Conservation (phyloP, 2,329 filamentous ascomycete genomes). For the Ceratocystis diversiconidia region DNA sequence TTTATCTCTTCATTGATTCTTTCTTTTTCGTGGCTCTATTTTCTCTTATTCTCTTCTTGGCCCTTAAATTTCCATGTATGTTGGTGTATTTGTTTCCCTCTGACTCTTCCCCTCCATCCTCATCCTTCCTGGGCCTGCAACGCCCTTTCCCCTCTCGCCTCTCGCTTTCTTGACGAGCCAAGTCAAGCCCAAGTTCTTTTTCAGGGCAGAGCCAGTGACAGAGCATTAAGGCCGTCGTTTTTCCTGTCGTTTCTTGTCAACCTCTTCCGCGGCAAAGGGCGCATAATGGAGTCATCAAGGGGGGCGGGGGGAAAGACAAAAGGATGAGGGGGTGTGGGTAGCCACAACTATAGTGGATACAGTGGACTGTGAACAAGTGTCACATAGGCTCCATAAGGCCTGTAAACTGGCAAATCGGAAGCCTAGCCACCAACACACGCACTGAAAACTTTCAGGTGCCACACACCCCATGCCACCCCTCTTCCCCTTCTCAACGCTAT, state of each 20-base stretch:
- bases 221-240: no score
- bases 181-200: neutral
- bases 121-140: neutral
- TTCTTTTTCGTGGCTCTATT: neutral
- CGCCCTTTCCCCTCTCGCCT: neutral
- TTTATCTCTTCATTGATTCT: neutral
- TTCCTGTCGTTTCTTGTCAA: neutral
- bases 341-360: neutral
- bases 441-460: neutral
- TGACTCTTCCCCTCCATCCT: neutral
- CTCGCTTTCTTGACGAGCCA: neutral
- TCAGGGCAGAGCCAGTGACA: neutral
- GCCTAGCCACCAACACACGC: neutral
- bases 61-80: neutral
- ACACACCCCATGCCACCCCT: neutral
- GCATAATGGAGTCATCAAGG: neutral
- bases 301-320: neutral
- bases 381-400: neutral
- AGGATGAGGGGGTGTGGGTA: neutral
- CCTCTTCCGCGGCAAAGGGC: constrained; percentile 2
- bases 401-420: neutral
- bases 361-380: neutral
- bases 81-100: neutral
- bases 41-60: neutral
- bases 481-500: neutral